Percentiles rank a stretch among this genome's conserved stretches.
These are phyloP conservation scores for Trichoderma afroharzianum DNA, from an alignment of 2,329 filamentous ascomycete genomes.

Conservation along the genomic window DNA sequence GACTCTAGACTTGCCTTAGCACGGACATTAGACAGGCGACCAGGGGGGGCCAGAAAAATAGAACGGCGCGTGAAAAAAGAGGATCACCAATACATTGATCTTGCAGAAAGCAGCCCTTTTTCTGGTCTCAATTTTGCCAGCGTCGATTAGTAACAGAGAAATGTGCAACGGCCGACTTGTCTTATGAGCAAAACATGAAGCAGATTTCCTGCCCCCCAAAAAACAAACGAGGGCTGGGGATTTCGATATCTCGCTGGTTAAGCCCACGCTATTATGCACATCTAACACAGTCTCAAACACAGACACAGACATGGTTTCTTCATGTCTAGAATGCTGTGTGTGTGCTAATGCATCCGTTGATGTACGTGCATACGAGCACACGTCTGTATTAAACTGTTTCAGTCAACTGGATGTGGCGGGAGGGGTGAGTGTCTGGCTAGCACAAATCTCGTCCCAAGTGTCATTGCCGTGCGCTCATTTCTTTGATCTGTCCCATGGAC, in stretches of 20 bases:
- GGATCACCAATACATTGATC: background rate
- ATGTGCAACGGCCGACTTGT: background rate
- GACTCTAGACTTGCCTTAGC: background rate
- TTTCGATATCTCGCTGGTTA: background rate
- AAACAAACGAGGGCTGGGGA: background rate
- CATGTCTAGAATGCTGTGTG: background rate
- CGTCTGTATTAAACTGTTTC: background rate
- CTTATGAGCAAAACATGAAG: background rate
- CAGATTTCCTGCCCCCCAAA: background rate
- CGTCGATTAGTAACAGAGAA: background rate
- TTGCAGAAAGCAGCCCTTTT: background rate
- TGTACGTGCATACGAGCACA: background rate
- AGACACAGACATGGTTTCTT: background rate
- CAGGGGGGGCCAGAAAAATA: background rate
- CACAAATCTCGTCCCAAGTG: background rate
- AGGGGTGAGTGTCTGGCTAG: background rate
- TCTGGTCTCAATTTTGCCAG: background rate
- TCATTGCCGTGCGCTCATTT: background rate
- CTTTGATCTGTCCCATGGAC: background rate
- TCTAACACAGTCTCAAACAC: conserved; percentile 8
- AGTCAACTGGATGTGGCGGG: background rate
- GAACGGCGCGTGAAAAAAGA: background rate
- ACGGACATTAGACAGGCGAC: background rate
- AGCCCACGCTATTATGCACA: background rate
- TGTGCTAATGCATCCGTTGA: background rate